Base-by-base conservation (phyloP, 2,329 filamentous ascomycete genomes). In the Aspergillus proliferans region DNA sequence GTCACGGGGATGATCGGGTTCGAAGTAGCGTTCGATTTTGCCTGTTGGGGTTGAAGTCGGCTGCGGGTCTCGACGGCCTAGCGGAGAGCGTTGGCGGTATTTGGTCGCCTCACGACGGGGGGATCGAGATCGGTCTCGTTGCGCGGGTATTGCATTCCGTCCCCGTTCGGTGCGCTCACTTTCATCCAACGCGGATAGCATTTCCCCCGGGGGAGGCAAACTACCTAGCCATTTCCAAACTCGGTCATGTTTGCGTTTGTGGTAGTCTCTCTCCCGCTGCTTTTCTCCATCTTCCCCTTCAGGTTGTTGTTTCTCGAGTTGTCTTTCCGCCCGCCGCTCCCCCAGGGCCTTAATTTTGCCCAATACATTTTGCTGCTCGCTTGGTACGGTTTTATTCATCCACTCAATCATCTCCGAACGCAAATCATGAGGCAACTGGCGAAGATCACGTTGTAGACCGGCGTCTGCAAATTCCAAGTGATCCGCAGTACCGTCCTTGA, bases 201-300 rank as follows among this genome's bases (percentile, higher is more conserved):
- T 53, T n/a, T 51, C 47, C 38, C 43, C 44, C 9, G 48, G 42
- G 3, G 22, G 41, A 14, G 53, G 53, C 12, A 53, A 43, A 36
- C 39, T 51, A 15, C 45, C 30, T 6, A 53, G 45, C 53, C 53
- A 55, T 12, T 49, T 39, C 21, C 30, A 46, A 14, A 53, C 48
- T n/a, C 53, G 48, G 12, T 51, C 44, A 12, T 47, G 36, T 8
- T 48, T 53, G 12, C 15, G 41, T n/a, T 43, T 26, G 4, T 50
- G 43, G 43, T 44, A 26, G 8, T 26, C 47, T 19, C 38, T 41
- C 24, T 47, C 50, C 8, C 30, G 40, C 14, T 34, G 43, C 42
- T 40, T 19, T 10, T 38, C 38, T 21, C 6, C 38, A 12, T 22
- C 10, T 40, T 22, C 38, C 18, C 10, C n/a, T n/a, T 34, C 12